phyloP scores from a whole-genome alignment of 2,329 filamentous ascomycete genomes.

The Arachnopeziza araneosa region DNA sequence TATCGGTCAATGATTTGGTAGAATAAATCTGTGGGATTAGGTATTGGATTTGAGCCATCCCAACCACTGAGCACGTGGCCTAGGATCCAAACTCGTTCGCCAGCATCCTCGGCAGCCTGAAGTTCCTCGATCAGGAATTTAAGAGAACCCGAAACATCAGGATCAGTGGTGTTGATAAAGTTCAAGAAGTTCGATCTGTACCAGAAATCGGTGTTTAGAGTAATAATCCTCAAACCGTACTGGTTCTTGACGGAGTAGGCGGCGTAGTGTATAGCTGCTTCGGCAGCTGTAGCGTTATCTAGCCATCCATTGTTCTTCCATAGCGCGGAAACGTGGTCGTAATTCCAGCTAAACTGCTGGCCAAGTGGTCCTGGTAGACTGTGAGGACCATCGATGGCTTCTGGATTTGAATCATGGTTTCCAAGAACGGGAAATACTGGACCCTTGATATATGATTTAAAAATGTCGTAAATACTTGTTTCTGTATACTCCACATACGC shows the following conservation, averaged over 20 bases:
- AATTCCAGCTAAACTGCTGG: conserved; percentile 53
- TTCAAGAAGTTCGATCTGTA: conserved; percentile 42
- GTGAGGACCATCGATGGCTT: conserved; percentile 47
- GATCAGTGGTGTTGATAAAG: conserved; percentile 46
- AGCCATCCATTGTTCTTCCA: conserved; percentile 55
- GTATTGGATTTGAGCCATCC: conserved; percentile 48
- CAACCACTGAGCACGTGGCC: conserved; percentile 51
- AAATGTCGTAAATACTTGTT: conserved; percentile 46
- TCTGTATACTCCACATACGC: conserved; percentile 50
- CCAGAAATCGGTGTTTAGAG: conserved; percentile 48
- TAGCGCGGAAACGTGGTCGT: conserved; percentile 47
- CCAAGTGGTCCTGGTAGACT: conserved; percentile 46
- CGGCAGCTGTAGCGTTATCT: conserved; percentile 35
- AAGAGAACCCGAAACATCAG: conserved; percentile 44
- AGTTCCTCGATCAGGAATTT: conserved; percentile 46
- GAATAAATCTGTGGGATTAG: conserved; percentile 48
- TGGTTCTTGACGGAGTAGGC: conserved; percentile 50
- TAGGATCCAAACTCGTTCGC: conserved; percentile 49
- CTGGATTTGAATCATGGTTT: conserved; percentile 52
- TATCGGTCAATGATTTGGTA: conserved; percentile 50
- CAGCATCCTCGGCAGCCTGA: conserved; percentile 45
- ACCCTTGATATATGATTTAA: conserved; percentile 49
- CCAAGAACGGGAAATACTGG: conserved; percentile 52
- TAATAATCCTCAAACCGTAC: conserved; percentile 45
- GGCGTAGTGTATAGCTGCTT: conserved; percentile 49